Evolutionary conservation across 2,329 filamentous ascomycete species (phyloP).

Genomic region (Cercospora berteroae): DNA sequence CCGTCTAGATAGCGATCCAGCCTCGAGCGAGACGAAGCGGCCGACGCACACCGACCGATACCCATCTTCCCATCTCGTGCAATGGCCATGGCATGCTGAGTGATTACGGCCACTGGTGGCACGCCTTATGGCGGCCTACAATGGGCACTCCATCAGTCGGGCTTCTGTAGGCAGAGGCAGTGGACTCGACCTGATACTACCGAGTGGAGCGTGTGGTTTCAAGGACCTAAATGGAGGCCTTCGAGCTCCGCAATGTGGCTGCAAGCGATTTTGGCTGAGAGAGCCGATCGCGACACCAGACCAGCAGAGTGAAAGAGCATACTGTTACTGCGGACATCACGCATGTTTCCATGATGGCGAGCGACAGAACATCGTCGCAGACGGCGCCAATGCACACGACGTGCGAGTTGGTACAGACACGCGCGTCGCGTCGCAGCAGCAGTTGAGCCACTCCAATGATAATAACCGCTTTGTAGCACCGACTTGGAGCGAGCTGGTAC

Average conservation of each 20-base stretch:
- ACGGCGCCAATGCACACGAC: not conserved
- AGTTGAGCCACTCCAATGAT: slow-evolving; percentile 6
- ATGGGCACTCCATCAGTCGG: slow-evolving; percentile 23
- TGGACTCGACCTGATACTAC: slow-evolving; percentile 37
- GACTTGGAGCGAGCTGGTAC: slow-evolving; percentile 27
- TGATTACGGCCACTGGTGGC: slow-evolving; percentile 32
- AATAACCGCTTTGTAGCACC: slow-evolving; percentile 19
- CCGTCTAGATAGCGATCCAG: slow-evolving; percentile 11
- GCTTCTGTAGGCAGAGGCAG: slow-evolving; percentile 26
- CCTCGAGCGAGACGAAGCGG: slow-evolving; percentile 12
- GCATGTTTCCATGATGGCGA: slow-evolving; percentile 52
- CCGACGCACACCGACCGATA: slow-evolving; percentile 6
- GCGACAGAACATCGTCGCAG: not conserved
- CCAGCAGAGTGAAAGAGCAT: slow-evolving; percentile 36
- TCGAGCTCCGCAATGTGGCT: slow-evolving; percentile 51
- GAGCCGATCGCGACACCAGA: slow-evolving; percentile 22
- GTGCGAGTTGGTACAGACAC: not conserved
- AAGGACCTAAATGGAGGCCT: slow-evolving; percentile 47
- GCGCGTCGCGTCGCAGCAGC: slow-evolving; percentile 12
- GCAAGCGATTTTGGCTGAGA: slow-evolving; percentile 52
- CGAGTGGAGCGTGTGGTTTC: slow-evolving; percentile 55
- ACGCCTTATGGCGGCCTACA: slow-evolving; percentile 38
- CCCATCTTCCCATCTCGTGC: not conserved
- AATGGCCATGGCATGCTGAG: slow-evolving; percentile 34
- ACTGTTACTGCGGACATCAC: slow-evolving; percentile 58